phyloP scores from a whole-genome alignment of 169 alveolate genomes.

The Plasmodium fragile region DNA sequence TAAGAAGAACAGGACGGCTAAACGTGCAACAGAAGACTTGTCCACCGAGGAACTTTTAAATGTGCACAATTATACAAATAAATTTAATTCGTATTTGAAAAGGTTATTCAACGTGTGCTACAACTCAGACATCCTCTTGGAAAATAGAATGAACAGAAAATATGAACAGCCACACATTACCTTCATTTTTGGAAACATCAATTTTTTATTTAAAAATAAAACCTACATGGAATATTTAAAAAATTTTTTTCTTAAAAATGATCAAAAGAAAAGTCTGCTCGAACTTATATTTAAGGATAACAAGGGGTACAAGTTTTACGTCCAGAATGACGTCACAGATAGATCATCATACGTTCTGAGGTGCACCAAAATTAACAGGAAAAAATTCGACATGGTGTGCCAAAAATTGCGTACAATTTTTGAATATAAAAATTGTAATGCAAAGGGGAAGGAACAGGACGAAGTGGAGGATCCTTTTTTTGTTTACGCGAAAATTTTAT shows the following conservation, averaged over 20 bases:
- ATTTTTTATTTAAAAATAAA: conserved; percentile 34
- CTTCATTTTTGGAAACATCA: conserved; percentile 26
- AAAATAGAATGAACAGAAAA: conserved; percentile 16
- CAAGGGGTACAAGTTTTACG: conserved; percentile 50
- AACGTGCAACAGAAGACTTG: not conserved
- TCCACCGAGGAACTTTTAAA: conserved; percentile 5
- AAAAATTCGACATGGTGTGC: conserved; percentile 19
- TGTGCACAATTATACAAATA: conserved; percentile 25
- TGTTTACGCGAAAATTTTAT: not conserved
- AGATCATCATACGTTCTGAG: conserved; percentile 30
- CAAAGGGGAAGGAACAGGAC: not conserved
- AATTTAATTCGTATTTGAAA: conserved; percentile 36
- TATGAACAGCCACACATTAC: not conserved
- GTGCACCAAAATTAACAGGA: conserved; percentile 38
- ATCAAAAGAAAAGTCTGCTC: conserved; percentile 12
- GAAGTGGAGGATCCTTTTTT: not conserved
- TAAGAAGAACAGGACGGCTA: not conserved
- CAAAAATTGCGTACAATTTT: not conserved
- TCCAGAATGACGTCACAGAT: conserved; percentile 20
- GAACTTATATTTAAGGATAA: conserved; percentile 46
- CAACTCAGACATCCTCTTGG: conserved; percentile 7
- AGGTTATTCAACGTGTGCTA: conserved; percentile 11
- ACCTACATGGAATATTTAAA: conserved; percentile 24
- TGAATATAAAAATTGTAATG: conserved; percentile 3
- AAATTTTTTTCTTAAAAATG: conserved; percentile 38